Percentiles rank a stretch among this genome's conserved stretches.
These are phyloP conservation scores for Dactylellina sp. DNA, from an alignment of 2,329 filamentous ascomycete species.

Conservation along the genomic window DNA sequence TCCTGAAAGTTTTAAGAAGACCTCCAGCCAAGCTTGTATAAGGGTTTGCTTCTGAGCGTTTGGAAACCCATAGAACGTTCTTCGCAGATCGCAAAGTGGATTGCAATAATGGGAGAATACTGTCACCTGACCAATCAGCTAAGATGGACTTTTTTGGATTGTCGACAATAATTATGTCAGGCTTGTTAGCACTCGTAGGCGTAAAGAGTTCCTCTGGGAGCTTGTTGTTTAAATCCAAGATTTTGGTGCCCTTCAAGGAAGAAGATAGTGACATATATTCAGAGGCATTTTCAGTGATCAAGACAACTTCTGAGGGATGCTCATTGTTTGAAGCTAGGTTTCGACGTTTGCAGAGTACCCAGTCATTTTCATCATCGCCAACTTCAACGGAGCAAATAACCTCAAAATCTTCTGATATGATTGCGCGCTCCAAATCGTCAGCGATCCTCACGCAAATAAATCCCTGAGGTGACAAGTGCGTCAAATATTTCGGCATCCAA, in stretches of 20 bases:
- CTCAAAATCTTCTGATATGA: conserved; percentile 35
- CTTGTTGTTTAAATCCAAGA: conserved; percentile 19
- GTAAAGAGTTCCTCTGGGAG: conserved; percentile 10
- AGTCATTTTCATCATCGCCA: conserved; percentile 12
- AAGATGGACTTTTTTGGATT: conserved; percentile 54
- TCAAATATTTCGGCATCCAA: conserved; percentile 11
- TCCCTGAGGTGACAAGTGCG: conserved; percentile 7
- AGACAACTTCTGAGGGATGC: conserved; percentile 5
- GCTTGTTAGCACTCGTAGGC: conserved; percentile 9
- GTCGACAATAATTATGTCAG: conserved; percentile 57
- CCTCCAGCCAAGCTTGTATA: conserved; percentile 55
- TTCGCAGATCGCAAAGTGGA: conserved; percentile 43
- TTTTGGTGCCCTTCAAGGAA: conserved; percentile 11
- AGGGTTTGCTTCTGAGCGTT: conserved; percentile 30
- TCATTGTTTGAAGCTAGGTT: neutral
- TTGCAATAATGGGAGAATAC: conserved; percentile 57
- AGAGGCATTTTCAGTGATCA: conserved; percentile 12
- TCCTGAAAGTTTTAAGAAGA: conserved; percentile 57
- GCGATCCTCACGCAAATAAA: conserved; percentile 27
- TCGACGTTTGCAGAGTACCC: conserved; percentile 27
- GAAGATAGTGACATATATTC: conserved; percentile 2
- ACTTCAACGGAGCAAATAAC: conserved; percentile 26
- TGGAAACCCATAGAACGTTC: conserved; percentile 58
- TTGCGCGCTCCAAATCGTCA: conserved; percentile 24
- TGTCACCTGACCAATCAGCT: conserved; percentile 52